Percentiles rank a stretch among this genome's conserved stretches.
These are phyloP conservation scores for Trapa bicornis DNA, from an alignment of 345 rosid species.

Conservation along the genomic window DNA sequence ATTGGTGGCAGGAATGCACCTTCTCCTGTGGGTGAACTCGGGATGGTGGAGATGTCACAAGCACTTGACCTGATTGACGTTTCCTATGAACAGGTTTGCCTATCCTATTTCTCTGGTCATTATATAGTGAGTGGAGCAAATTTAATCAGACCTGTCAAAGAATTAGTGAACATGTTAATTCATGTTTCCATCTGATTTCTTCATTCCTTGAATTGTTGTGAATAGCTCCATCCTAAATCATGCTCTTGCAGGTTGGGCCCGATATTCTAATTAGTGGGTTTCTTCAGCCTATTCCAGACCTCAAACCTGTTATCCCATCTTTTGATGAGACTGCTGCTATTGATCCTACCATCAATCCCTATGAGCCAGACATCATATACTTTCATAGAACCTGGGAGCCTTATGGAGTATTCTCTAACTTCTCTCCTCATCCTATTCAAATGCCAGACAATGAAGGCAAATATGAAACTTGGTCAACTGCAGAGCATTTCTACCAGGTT, in stretches of 20 bases:
- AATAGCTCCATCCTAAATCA: too few relatives aligned
- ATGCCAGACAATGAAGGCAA: conserved; percentile 44
- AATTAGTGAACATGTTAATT: too few relatives aligned
- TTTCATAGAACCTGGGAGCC: conserved; percentile 94
- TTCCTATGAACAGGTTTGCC: conserved; percentile 63
- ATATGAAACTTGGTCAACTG: conserved; percentile 57
- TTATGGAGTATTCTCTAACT: conserved; percentile 83
- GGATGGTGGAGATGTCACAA: conserved; percentile 98
- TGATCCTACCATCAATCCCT: conserved; percentile 69
- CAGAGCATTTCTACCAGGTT: conserved; percentile 93
- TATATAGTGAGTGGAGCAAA: neutral
- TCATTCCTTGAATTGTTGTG: neutral
- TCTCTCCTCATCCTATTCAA: conserved; percentile 76
- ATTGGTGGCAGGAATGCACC: conserved; percentile 87
- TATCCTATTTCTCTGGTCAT: neutral
- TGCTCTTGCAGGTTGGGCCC: conserved; percentile 56
- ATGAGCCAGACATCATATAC: conserved; percentile 62
- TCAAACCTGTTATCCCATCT: conserved; percentile 66
- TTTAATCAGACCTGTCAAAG: too few relatives aligned
- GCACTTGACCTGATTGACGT: conserved; percentile 75
- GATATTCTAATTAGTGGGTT: conserved; percentile 90
- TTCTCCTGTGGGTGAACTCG: conserved; percentile 93
- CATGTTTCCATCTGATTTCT: neutral
- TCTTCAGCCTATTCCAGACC: conserved; percentile 86
- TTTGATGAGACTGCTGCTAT: conserved; percentile 69